Percentiles rank a stretch among this genome's conserved stretches.
phyloP scores from a whole-genome alignment of 2,329 filamentous ascomycete species.

The Harringtonia aguacate region DNA sequence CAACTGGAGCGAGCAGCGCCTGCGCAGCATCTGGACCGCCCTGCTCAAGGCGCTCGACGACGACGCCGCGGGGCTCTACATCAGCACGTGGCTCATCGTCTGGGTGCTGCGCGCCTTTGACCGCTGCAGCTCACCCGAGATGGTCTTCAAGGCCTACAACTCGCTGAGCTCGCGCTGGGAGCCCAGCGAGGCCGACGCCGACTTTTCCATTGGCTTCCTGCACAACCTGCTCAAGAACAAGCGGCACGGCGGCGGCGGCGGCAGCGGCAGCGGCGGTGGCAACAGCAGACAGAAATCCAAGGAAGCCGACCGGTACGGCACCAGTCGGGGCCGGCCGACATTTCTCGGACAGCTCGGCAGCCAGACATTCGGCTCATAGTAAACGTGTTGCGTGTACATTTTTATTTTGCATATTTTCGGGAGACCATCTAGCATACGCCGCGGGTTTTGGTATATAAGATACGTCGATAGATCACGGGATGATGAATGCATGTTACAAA shows the following conservation, averaged over 20 bases:
- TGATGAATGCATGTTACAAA: too few species aligned
- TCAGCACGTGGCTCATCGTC: constrained; percentile 50
- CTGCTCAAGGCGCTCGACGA: constrained; percentile 46
- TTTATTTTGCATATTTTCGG: too few species aligned
- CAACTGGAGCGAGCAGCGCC: constrained; percentile 60
- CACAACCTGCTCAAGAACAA: constrained; percentile 26
- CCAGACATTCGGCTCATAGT: too few species aligned
- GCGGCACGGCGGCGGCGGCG: background rate
- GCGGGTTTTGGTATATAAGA: too few species aligned
- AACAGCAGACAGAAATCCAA: background rate
- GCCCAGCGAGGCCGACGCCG: constrained; percentile 25
- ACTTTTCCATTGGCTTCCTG: constrained; percentile 36
- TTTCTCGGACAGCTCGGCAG: constrained; percentile 4
- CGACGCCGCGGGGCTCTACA: constrained; percentile 32
- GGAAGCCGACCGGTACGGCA: background rate
- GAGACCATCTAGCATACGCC: too few species aligned
- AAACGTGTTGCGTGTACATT: too few species aligned
- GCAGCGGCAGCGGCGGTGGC: background rate
- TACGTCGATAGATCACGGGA: too few species aligned
- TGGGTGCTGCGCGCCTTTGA: constrained; percentile 54
- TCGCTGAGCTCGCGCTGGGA: constrained; percentile 37
- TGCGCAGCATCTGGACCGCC: constrained; percentile 57
- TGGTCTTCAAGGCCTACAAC: constrained; percentile 44
- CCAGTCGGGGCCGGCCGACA: background rate
- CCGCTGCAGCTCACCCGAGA: constrained; percentile 40